Evolutionary conservation across 2,329 filamentous ascomycete species (phyloP), one percentile per base, ranked within the genome.

Genomic region (Aureobasidium sp.): DNA sequence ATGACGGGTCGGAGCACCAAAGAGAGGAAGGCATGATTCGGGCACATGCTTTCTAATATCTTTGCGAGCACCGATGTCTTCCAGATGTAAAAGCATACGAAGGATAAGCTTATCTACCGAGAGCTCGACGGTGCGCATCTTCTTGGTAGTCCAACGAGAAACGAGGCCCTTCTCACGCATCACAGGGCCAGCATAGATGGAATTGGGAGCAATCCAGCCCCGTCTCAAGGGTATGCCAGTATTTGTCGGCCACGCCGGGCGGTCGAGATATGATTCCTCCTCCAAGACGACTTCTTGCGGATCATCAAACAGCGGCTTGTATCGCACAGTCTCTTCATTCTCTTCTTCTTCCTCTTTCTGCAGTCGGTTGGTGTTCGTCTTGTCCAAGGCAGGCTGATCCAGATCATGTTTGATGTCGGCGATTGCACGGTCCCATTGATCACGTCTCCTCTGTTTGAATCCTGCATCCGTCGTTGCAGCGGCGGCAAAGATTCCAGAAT

Each of bases 401-500:
- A 56, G 82, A 59, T 50, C 75, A 54, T 72, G 68, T 55, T 72
- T 76, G 6, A 78, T 76, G 50, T 79, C 72, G 24, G 78, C 75
- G 59, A 88, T 77, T 54, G 79, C 77, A 17, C 68, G 64, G 52
- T 88, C 83, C 71, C 86, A 79, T 58, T 83, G 76, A 57, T 73
- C 73, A 41, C 78, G 74, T 57, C 80, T 74, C 35, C 72, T 71
- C 51, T 79, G 74, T 64, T 88, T 87, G 25, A 70, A 65, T 24
- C 74, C 71, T 5, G 79, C 78, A 64, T 89, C 85, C 25, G 79
- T 70, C 3, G 85, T 71, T 10, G 83, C 77, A 2, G 83, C 84
- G 2, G 80, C 79, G 4, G 81, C 83, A 61, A 86, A 79, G 51
- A 85, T 77, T 29, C 81, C 79, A 22, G 84, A 84, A 63, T 87